A percentile compares a stretch with the other conserved stretches of the same genome.
phyloP scores from a whole-genome alignment of 2,329 filamentous ascomycete genomes.

The Fusarium sp. region DNA sequence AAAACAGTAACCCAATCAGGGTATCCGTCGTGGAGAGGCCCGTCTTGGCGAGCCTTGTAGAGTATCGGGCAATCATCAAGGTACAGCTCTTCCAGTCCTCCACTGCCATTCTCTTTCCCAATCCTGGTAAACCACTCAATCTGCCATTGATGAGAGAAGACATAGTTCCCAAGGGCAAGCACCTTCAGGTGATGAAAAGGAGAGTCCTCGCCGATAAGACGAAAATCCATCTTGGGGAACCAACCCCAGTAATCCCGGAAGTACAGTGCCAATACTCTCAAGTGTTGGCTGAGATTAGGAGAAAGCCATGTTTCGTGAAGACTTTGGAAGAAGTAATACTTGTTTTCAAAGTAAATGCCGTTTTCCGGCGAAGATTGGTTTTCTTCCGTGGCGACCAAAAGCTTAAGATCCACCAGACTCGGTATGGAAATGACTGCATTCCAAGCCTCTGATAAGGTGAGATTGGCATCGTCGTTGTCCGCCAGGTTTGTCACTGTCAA shows the following conservation, averaged over 20 bases:
- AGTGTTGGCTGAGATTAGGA: conserved; percentile 21
- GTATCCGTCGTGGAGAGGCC: conserved; percentile 8
- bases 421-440: background rate
- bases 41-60: conserved; percentile 9
- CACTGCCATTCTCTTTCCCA: conserved; percentile 25
- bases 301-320: conserved; percentile 46
- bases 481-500: conserved; percentile 34
- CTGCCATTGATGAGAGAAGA: conserved; percentile 61
- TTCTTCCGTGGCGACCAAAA: conserved; percentile 7
- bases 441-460: conserved; percentile 17
- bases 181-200: conserved; percentile 57
- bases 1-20: background rate
- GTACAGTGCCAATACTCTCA: conserved; percentile 58
- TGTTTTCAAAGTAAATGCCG: background rate
- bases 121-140: conserved; percentile 61
- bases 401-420: conserved; percentile 12
- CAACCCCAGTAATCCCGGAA: conserved; percentile 57
- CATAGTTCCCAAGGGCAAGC: conserved; percentile 57
- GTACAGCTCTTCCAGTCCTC: conserved; percentile 55
- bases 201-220: background rate
- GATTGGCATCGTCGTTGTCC: background rate
- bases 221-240: conserved; percentile 56
- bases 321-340: conserved; percentile 37
- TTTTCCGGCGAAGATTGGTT: background rate
- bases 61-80: conserved; percentile 60